A percentile compares a stretch with the other conserved stretches of the same genome.
phyloP scores from a whole-genome alignment of 768 basidiomycete species.

The Amanita pseudoporphyria region DNA sequence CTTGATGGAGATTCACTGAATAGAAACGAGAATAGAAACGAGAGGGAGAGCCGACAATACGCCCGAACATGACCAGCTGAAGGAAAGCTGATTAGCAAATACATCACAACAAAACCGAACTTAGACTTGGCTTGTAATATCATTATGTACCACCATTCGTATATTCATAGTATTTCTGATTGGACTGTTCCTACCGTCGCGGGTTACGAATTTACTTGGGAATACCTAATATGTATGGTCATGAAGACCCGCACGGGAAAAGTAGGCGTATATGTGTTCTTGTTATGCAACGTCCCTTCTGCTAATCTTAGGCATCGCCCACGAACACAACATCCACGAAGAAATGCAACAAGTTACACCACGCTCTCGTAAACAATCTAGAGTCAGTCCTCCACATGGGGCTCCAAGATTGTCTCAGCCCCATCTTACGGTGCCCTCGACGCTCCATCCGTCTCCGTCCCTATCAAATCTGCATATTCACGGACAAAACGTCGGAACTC shows the following conservation, averaged over 20 bases:
- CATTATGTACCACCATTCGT: no score
- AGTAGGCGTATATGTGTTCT: no score
- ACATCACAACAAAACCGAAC: neutral
- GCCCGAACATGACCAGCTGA: neutral
- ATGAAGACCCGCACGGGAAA: no score
- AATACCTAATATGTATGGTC: no score
- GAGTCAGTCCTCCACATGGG: neutral
- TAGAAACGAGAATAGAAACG: neutral
- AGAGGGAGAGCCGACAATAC: neutral
- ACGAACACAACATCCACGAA: neutral
- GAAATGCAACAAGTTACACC: neutral
- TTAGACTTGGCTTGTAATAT: no score
- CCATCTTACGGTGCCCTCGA: constrained; percentile 41
- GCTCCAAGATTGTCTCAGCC: constrained; percentile 32
- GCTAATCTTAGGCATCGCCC: neutral
- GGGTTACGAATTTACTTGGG: no score
- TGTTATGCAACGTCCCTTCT: neutral
- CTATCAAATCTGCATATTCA: constrained; percentile 49
- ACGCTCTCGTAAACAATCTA: constrained; percentile 8
- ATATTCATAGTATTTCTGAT: no score
- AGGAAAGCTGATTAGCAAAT: neutral
- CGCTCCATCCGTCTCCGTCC: constrained; percentile 43
- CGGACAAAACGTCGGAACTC: constrained; percentile 30
- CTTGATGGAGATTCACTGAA: neutral
- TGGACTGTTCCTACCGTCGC: no score